Conservation (phyloP, 208 protist species). For the Trypanosomatidae sp. region DNA sequence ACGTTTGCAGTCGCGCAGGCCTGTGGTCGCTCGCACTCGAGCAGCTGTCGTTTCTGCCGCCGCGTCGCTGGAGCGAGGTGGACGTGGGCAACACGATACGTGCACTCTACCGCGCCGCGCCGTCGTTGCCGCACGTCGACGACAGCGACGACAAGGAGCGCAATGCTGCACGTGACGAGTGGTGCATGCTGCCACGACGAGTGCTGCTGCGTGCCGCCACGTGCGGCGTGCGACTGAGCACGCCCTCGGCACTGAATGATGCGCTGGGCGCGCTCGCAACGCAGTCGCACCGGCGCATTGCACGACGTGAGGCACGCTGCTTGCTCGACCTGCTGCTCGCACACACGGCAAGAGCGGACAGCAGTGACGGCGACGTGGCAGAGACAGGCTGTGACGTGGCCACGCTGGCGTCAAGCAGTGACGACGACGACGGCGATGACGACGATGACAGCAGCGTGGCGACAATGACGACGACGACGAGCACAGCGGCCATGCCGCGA, state of each 20-base stretch:
- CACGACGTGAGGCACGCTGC: too few relatives aligned
- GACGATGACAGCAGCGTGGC: neutral
- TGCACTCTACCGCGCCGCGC: conserved; percentile 24
- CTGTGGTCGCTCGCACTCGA: conserved; percentile 16
- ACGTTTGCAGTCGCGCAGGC: conserved; percentile 24
- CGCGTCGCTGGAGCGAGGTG: conserved; percentile 38
- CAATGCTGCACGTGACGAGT: neutral
- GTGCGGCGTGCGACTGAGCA: conserved; percentile 12
- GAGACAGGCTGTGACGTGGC: neutral
- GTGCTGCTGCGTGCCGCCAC: conserved; percentile 1
- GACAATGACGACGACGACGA: neutral
- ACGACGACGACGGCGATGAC: neutral
- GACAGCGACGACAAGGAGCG: neutral
- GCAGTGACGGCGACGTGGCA: too few relatives aligned
- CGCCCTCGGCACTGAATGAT: conserved; percentile 41
- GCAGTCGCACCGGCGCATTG: too few relatives aligned
- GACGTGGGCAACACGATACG: conserved; percentile 33
- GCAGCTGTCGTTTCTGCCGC: conserved; percentile 13
- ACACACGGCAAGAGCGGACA: too few relatives aligned
- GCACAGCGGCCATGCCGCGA: neutral
- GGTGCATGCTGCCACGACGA: neutral
- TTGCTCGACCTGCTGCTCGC: too few relatives aligned
- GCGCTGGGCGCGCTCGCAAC: conserved; percentile 11
- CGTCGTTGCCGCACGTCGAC: neutral
- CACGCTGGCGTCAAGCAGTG: neutral